Conservation (phyloP, 108 stramenopile genomes). For the Cyclotella atomus region DNA sequence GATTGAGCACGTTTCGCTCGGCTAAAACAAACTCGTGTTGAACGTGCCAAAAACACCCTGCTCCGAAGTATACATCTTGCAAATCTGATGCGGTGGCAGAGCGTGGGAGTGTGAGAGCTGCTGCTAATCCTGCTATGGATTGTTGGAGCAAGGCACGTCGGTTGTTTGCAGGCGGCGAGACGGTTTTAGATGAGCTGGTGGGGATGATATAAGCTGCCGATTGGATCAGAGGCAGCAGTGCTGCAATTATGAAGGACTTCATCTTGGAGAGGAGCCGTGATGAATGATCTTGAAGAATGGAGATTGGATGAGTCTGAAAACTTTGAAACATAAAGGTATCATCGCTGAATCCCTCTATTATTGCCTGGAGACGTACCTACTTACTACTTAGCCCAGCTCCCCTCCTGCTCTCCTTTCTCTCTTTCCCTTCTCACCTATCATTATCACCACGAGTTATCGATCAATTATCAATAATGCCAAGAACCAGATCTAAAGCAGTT, state of each 20-base stretch:
- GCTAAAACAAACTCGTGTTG: constrained; percentile 90
- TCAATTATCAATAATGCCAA: too few relatives aligned
- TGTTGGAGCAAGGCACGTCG: not conserved
- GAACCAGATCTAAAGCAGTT: too few relatives aligned
- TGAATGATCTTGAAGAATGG: too few relatives aligned
- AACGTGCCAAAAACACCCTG: constrained; percentile 84
- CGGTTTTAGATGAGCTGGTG: not conserved
- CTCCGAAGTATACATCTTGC: constrained; percentile 65
- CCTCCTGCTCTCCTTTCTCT: too few relatives aligned
- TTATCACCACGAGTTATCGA: too few relatives aligned
- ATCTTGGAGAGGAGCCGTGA: too few relatives aligned
- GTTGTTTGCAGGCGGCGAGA: not conserved
- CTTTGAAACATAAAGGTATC: too few relatives aligned
- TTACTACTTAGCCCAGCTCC: too few relatives aligned
- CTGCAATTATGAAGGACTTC: not conserved
- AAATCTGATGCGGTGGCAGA: not conserved
- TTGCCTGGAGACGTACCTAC: too few relatives aligned
- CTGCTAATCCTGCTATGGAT: not conserved
- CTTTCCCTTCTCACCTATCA: too few relatives aligned
- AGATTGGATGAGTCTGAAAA: too few relatives aligned
- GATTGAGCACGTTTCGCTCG: constrained; percentile 69
- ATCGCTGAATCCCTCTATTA: too few relatives aligned
- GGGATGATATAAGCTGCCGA: not conserved
- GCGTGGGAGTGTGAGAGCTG: not conserved
- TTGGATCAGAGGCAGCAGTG: not conserved